Evolutionary conservation across 1,284 basidiomycete genomes (phyloP).

Genomic region (Lentinus polychrous): DNA sequence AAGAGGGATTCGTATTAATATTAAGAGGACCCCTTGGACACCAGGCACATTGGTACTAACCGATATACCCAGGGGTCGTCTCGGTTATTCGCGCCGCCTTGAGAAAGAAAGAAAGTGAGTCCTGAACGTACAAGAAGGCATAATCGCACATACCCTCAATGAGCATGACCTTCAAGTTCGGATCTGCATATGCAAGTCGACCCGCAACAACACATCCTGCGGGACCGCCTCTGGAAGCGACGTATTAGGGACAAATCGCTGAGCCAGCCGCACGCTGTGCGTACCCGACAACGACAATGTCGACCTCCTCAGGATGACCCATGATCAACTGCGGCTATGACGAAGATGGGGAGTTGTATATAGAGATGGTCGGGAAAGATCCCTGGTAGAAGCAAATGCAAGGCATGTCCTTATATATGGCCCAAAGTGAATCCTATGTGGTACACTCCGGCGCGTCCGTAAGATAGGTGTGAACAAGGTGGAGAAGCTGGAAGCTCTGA

Average conservation of each 20-base stretch:
- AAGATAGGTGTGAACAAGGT: neutral
- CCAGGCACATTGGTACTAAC: constrained; percentile 17
- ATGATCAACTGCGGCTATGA: constrained; percentile 19
- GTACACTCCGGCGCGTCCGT: too few relatives aligned
- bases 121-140: neutral
- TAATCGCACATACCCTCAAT: constrained; percentile 46
- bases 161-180: constrained; percentile 67
- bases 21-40: neutral
- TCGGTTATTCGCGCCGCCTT: constrained; percentile 63
- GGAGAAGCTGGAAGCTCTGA: neutral
- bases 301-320: constrained; percentile 65
- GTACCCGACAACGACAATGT: constrained; percentile 56
- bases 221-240: constrained; percentile 47
- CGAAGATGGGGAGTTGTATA: neutral
- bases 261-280: constrained; percentile 9
- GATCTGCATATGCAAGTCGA: constrained; percentile 63
- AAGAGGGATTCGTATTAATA: neutral
- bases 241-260: constrained; percentile 6
- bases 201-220: constrained; percentile 66
- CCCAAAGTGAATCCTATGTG: too few relatives aligned
- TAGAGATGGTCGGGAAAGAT: neutral
- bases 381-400: neutral
- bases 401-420: too few relatives aligned
- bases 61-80: constrained; percentile 72
- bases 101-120: neutral